Evolutionary conservation across 768 basidiomycete genomes (phyloP).

Genomic region (Artomyces pyxidatus): DNA sequence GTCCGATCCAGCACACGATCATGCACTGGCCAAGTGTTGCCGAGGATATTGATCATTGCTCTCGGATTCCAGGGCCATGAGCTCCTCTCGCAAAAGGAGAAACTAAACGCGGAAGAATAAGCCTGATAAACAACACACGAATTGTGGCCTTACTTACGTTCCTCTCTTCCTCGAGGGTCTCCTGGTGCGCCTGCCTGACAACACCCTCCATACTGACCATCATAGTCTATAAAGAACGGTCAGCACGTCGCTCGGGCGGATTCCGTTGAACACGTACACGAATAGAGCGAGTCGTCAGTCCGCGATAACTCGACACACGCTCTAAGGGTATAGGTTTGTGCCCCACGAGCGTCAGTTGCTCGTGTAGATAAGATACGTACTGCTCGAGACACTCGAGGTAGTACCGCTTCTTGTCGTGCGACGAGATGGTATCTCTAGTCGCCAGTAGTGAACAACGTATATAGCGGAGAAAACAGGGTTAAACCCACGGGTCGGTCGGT

Average conservation of each 20-base stretch:
- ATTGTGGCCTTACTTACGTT: no score
- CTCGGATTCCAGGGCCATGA: conserved; percentile 5
- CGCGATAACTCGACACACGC: conserved; percentile 42
- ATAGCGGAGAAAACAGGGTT: not conserved
- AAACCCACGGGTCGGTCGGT: conserved; percentile 55
- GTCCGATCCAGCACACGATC: not conserved
- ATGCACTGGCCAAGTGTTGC: not conserved
- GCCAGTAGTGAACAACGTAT: not conserved
- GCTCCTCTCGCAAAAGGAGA: conserved; percentile 13
- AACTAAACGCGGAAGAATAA: no score
- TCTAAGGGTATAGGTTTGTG: conserved; percentile 38
- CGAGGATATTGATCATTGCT: conserved; percentile 1
- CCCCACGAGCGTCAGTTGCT: conserved; percentile 47
- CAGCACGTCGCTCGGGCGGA: not conserved
- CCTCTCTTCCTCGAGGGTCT: conserved; percentile 47
- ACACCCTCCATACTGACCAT: conserved; percentile 63
- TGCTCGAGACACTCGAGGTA: conserved; percentile 69
- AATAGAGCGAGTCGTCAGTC: conserved; percentile 56
- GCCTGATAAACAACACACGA: no score
- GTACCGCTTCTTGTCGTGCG: conserved; percentile 69
- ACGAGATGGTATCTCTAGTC: conserved; percentile 65
- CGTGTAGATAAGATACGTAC: conserved; percentile 58
- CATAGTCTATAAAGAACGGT: conserved; percentile 39
- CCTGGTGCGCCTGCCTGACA: conserved; percentile 40
- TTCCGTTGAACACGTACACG: conserved; percentile 31